Evolutionary conservation across 257 asterid genomes (phyloP).

Genomic region (Solanum rostratum): DNA sequence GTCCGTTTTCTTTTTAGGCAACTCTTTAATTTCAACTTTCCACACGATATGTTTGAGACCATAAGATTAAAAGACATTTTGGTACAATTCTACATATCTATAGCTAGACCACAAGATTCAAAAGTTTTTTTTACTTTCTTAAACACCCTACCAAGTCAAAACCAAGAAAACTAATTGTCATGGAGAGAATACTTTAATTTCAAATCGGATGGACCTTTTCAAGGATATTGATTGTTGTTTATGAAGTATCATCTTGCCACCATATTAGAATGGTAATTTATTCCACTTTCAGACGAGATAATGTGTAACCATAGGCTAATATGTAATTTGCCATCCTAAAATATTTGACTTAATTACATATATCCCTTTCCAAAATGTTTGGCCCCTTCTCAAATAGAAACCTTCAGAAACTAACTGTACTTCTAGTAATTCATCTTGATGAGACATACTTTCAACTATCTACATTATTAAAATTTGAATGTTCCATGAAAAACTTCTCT

Average conservation of each 20-base stretch:
- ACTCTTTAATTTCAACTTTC: neutral
- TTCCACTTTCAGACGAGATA: neutral
- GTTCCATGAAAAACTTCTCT: neutral
- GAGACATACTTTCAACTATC: neutral
- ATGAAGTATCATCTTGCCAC: neutral
- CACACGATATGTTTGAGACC: neutral
- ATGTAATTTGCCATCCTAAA: neutral
- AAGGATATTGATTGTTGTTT: neutral
- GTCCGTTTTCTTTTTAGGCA: neutral
- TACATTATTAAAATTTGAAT: neutral
- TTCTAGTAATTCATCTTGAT: neutral
- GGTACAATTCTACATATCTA: neutral
- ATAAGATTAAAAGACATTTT: neutral
- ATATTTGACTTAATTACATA: neutral
- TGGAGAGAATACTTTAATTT: neutral
- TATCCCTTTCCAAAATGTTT: neutral
- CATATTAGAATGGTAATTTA: neutral
- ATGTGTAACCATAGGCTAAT: neutral
- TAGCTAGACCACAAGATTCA: neutral
- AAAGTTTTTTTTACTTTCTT: neutral
- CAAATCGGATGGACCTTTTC: neutral
- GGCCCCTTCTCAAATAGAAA: neutral
- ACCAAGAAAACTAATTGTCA: neutral
- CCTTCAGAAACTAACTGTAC: neutral
- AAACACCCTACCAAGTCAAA: neutral